A percentile compares a stretch with the other conserved stretches of the same genome.
Conservation (phyloP, 2,329 filamentous ascomycete species). For the Ophiostoma ips region DNA sequence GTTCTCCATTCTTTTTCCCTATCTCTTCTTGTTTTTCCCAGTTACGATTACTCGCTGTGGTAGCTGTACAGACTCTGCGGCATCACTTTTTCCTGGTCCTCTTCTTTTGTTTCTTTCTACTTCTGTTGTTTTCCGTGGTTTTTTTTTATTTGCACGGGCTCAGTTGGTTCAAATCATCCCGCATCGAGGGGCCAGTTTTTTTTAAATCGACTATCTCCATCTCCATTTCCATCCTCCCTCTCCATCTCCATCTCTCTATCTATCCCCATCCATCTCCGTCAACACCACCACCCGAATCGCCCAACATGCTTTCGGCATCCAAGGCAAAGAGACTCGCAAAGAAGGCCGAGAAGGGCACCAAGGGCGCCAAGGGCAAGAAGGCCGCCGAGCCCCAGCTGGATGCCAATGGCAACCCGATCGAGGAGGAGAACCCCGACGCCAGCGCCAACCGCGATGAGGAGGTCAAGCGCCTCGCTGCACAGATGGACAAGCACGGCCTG, state of each 20-base stretch:
- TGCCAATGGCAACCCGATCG: constrained; percentile 40
- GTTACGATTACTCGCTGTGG: constrained; percentile 3
- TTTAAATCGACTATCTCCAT: background rate
- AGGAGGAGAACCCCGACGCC: constrained; percentile 38
- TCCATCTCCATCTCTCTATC: background rate
- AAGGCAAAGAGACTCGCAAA: constrained; percentile 61
- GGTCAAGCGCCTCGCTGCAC: constrained; percentile 75
- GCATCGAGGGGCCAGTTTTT: background rate
- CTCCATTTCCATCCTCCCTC: background rate
- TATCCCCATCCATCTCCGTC: background rate
- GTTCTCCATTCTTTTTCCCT: constrained; percentile 1
- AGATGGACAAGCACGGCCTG: constrained; percentile 91
- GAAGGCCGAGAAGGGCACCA: constrained; percentile 61
- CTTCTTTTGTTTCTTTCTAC: background rate
- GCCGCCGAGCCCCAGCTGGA: constrained; percentile 54
- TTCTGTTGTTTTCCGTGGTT: background rate
- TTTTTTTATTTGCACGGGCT: too few species aligned
- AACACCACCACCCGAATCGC: background rate
- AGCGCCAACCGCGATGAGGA: constrained; percentile 60
- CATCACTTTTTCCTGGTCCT: constrained; percentile 4
- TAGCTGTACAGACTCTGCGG: constrained; percentile 9
- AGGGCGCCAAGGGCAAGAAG: constrained; percentile 54
- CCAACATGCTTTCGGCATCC: constrained; percentile 53
- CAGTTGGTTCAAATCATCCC: background rate
- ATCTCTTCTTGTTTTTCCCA: constrained; percentile 5